A percentile compares a stretch with the other conserved stretches of the same genome.
phyloP scores from a whole-genome alignment of 129 eudicot species.

The Lactuca saligna region DNA sequence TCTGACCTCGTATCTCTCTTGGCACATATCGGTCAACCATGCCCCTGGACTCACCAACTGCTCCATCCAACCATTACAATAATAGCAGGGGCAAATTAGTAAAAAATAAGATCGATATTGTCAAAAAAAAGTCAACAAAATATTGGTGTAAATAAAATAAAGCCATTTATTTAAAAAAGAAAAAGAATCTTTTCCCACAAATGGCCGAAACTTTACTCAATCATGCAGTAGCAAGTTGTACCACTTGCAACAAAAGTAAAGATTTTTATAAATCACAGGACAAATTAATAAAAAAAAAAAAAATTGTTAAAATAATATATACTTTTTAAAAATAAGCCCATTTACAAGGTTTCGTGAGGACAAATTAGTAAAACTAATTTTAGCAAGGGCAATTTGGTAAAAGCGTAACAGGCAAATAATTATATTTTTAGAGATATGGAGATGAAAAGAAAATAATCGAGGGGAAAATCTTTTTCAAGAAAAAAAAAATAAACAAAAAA shows the following conservation, averaged over 20 bases:
- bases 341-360: background rate
- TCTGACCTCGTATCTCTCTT: conserved; percentile 73
- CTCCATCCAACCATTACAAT: conserved; percentile 17
- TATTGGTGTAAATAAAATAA: background rate
- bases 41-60: conserved; percentile 87
- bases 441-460: background rate
- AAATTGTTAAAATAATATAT: too few species aligned
- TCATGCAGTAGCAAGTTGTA: conserved; percentile 8
- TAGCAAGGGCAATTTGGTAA: background rate
- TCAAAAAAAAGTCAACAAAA: conserved; percentile 3
- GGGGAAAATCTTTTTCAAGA: background rate
- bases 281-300: background rate
- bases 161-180: background rate
- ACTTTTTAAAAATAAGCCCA: background rate
- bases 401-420: background rate
- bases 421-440: background rate
- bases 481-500: background rate
- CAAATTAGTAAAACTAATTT: too few species aligned
- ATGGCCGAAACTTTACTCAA: conserved; percentile 13
- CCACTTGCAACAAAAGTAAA: conserved; percentile 24
- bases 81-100: conserved; percentile 26
- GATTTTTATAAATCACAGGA: background rate
- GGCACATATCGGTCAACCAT: conserved; percentile 66
- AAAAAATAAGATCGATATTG: conserved; percentile 1
- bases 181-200: conserved; percentile 14